Conservation (phyloP, 805 yeast species). For the Zygoascus biomembranicola region DNA sequence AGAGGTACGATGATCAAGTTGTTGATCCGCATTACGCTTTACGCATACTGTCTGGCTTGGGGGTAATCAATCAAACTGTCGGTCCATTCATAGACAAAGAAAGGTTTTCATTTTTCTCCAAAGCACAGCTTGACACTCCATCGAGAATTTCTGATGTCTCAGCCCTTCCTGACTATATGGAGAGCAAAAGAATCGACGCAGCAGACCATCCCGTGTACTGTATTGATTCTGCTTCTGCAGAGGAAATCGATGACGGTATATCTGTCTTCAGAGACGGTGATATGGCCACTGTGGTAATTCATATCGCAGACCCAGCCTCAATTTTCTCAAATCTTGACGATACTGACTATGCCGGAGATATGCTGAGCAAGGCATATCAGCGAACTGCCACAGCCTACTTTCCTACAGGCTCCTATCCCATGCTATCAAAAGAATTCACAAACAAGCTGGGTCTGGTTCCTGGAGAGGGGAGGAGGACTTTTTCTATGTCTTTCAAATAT, state of each 20-base stretch:
- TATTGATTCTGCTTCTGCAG: constrained; percentile 72
- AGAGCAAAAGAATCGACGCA: constrained; percentile 6
- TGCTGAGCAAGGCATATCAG: constrained; percentile 50
- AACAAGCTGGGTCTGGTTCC: constrained; percentile 45
- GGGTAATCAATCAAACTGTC: background rate
- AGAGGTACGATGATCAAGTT: background rate
- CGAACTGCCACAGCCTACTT: constrained; percentile 63
- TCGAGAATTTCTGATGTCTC: background rate
- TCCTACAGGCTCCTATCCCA: constrained; percentile 55
- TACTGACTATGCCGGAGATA: constrained; percentile 7
- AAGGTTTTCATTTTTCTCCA: constrained; percentile 7
- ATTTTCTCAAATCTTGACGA: constrained; percentile 30
- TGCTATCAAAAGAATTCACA: constrained; percentile 59
- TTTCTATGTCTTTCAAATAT: constrained; percentile 36
- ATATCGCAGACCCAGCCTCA: constrained; percentile 84
- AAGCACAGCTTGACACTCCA: background rate
- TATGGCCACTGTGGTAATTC: constrained; percentile 44
- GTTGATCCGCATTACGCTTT: constrained; percentile 6
- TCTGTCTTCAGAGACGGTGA: constrained; percentile 36
- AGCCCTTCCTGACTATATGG: constrained; percentile 8
- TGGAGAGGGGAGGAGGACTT: constrained; percentile 33
- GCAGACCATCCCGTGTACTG: constrained; percentile 55
- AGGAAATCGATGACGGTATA: constrained; percentile 92
- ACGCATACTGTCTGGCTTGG: constrained; percentile 1
- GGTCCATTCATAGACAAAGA: constrained; percentile 8